Evolutionary conservation across 495 filamentous ascomycete species (phyloP).

Genomic region (Penicillium coffeae): DNA sequence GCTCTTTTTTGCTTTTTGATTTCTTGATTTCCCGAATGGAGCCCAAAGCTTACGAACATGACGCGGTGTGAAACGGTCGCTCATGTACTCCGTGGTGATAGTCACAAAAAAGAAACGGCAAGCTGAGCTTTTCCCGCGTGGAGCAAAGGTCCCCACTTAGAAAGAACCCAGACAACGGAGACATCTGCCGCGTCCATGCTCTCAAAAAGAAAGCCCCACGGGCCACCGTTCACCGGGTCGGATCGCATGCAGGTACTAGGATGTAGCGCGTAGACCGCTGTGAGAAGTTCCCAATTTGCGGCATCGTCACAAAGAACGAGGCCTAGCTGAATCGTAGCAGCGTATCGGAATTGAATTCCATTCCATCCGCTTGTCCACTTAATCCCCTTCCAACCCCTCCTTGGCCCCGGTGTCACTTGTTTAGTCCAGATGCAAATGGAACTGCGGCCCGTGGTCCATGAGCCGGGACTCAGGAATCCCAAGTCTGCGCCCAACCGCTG

Average conservation of each 20-base stretch:
- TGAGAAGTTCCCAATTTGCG: neutral
- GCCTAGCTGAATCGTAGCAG: neutral
- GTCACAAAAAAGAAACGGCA: no score
- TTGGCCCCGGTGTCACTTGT: neutral
- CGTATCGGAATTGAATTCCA: constrained; percentile 10
- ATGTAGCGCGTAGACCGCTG: constrained; percentile 21
- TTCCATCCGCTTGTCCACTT: neutral
- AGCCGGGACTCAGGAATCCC: neutral
- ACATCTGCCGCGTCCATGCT: constrained; percentile 16
- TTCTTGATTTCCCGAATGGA: constrained; percentile 1
- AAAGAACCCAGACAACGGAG: constrained; percentile 12
- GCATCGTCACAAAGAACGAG: neutral
- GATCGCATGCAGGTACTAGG: constrained; percentile 35
- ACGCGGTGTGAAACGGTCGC: neutral
- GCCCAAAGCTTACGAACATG: neutral
- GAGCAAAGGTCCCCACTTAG: constrained; percentile 8
- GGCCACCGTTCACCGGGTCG: constrained; percentile 33
- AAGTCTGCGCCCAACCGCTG: constrained; percentile 13
- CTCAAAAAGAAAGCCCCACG: constrained; percentile 18
- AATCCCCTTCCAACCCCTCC: neutral
- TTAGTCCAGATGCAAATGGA: constrained; percentile 13
- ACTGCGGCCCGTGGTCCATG: constrained; percentile 13
- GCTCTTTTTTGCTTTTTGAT: constrained; percentile 1
- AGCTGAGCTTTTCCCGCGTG: constrained; percentile 14
- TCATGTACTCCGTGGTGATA: no score